phyloP scores from a whole-genome alignment of 2,329 filamentous ascomycete genomes.

The Arthroderma sp. region DNA sequence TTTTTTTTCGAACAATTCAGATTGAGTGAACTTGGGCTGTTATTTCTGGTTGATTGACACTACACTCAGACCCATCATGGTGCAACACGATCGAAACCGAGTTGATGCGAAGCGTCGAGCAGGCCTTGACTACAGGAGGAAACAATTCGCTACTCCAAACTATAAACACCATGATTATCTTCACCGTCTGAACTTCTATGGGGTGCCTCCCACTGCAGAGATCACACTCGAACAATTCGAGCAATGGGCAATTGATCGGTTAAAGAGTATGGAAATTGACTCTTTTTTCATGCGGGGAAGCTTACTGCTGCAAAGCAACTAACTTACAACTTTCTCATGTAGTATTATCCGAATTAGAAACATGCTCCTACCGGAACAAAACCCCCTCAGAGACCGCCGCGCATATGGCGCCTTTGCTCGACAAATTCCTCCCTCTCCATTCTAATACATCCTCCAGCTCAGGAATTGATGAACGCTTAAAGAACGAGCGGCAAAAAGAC shows the following conservation, averaged over 20 bases:
- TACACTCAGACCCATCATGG: conserved; percentile 19
- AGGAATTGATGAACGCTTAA: conserved; percentile 39
- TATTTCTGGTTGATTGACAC: too few species aligned
- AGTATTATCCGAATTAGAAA: conserved; percentile 50
- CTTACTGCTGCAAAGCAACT: not conserved
- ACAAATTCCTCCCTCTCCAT: conserved; percentile 73
- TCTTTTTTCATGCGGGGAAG: not conserved
- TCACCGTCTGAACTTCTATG: conserved; percentile 84
- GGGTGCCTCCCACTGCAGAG: conserved; percentile 74
- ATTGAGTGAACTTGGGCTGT: too few species aligned
- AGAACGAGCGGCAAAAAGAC: conserved; percentile 74
- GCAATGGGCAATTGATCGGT: conserved; percentile 90
- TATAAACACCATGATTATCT: conserved; percentile 71
- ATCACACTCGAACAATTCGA: conserved; percentile 96
- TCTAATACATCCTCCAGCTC: conserved; percentile 53
- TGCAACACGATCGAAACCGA: conserved; percentile 30
- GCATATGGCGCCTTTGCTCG: conserved; percentile 74
- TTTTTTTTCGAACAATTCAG: too few species aligned
- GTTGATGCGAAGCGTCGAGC: conserved; percentile 59
- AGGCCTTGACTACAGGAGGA: conserved; percentile 65
- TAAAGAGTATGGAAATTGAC: conserved; percentile 47
- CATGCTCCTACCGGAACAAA: conserved; percentile 90
- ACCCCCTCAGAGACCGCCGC: conserved; percentile 63
- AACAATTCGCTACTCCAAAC: conserved; percentile 65
- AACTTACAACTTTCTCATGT: not conserved